Base-by-base conservation (phyloP, 169 alveolate genomes). In the Plasmodium cynomolgi region DNA sequence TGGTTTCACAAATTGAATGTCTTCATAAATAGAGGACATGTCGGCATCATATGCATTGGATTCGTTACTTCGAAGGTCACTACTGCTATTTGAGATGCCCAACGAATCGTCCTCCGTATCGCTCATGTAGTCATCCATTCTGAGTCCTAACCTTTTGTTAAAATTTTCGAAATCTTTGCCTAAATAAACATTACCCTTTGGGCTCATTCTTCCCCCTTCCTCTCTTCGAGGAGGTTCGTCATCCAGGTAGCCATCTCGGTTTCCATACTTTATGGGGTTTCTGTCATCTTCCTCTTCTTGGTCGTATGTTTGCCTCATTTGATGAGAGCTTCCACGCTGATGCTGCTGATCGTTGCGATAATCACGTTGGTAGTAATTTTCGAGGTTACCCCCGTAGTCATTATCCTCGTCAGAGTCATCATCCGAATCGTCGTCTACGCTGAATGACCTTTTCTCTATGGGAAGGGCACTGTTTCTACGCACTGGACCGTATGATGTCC, bases 121-220 rank as follows among this genome's bases (percentile, higher is more conserved):
- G 26, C 33, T 29, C 39, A 23, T 54, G 81, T 75, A 86, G 71
- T 86, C 86, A 13, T 75, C 81, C 47, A 62, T n/a, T 15, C 41
- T 34, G 29, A 86, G 79, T 75, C 93, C 93, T 86, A 86, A 71
- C 37, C 39, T 75, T 29, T 77, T 86, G 13, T 58, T 29, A 77
- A 86, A 86, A 50, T 62, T 3, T 17, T 86, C 93, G 44, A 86
- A 86, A 31, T 83, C 80, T 75, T 79, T 71, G 41, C 88, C 93
- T 75, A 86, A 54, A 26, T 86, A 34, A 8, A 17, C 6, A 73
- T 33, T 62, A 41, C 31, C 34, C 20, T 29, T 41, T 2, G 23
- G 56, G 17, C 4, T 23, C 77, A 62, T 34, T 68, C 58, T 47
- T 11, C 37, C 74, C 20, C 68, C 58, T 17, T 41, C 56, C 34